phyloP scores from a whole-genome alignment of 2,329 filamentous ascomycete species.

The Pseudogymnoascus sp. region DNA sequence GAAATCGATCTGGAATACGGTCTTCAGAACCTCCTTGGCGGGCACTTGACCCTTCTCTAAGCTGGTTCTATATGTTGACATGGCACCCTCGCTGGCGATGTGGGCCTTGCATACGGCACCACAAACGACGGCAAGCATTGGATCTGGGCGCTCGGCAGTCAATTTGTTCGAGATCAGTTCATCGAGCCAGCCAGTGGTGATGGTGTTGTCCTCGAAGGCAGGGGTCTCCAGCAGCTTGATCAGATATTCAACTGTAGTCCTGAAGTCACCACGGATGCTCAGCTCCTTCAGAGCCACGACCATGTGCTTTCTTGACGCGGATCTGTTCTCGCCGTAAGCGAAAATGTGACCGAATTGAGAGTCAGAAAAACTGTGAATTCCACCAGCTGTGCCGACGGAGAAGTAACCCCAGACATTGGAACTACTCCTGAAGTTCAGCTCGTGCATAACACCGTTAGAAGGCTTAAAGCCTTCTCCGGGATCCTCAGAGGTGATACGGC shows the following conservation, averaged over 20 bases:
- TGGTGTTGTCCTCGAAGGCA: constrained; percentile 97
- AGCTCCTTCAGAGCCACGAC: constrained; percentile 96
- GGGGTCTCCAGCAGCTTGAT: constrained; percentile 98
- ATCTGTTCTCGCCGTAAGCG: constrained; percentile 95
- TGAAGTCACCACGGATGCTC: constrained; percentile 98
- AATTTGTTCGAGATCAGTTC: constrained; percentile 97
- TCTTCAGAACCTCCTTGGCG: constrained; percentile 93
- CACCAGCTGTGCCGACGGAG: constrained; percentile 91
- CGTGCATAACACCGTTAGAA: constrained; percentile 97
- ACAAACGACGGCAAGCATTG: constrained; percentile 88
- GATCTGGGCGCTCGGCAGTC: constrained; percentile 90
- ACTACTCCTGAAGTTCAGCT: constrained; percentile 96
- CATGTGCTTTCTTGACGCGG: constrained; percentile 97
- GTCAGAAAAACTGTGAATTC: constrained; percentile 98
- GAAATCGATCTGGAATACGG: constrained; percentile 95
- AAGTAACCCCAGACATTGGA: constrained; percentile 99
- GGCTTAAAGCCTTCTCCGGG: constrained; percentile 99
- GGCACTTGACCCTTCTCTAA: constrained; percentile 97
- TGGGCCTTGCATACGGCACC: constrained; percentile 94
- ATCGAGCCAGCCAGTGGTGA: constrained; percentile 97
- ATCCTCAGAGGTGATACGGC: constrained; percentile 98
- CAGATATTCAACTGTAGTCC: constrained; percentile 96
- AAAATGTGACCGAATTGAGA: constrained; percentile 99
- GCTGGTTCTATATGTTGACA: constrained; percentile 78
- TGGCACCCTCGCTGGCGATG: constrained; percentile 83